Conservation (phyloP, 371 early-diverging fungal genomes). For the Syncephalastrum sp. region DNA sequence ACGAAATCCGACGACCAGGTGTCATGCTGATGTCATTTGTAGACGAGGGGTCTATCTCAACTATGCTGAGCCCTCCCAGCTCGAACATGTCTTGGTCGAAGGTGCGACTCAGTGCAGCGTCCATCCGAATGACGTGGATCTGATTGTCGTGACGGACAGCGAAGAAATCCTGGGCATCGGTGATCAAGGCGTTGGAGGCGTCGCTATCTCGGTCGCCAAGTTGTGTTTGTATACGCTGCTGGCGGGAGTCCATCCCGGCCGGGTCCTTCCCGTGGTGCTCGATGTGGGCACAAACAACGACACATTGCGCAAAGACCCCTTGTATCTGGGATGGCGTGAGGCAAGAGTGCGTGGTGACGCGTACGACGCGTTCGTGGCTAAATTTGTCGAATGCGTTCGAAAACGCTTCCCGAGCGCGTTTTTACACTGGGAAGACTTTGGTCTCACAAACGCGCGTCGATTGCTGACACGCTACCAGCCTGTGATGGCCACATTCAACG, state of each 20-base stretch:
- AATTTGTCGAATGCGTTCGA: conserved; percentile 19
- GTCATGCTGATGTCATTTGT: background rate
- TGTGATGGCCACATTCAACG: conserved; percentile 27
- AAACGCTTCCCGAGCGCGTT: conserved; percentile 14
- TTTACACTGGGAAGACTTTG: conserved; percentile 40
- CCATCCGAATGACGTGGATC: conserved; percentile 16
- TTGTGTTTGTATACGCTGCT: conserved; percentile 17
- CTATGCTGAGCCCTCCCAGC: conserved; percentile 11
- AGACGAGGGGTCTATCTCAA: conserved; percentile 21
- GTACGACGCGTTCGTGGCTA: conserved; percentile 32
- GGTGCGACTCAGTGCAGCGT: conserved; percentile 12
- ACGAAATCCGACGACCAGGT: background rate
- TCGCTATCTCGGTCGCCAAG: conserved; percentile 26
- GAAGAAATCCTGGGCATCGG: conserved; percentile 34
- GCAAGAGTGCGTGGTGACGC: conserved; percentile 22
- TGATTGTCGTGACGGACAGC: conserved; percentile 19
- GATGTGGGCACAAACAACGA: conserved; percentile 40
- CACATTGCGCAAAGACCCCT: conserved; percentile 25
- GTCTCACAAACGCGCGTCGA: conserved; percentile 19
- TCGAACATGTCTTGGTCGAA: conserved; percentile 20
- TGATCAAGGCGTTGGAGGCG: conserved; percentile 25
- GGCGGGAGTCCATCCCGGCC: conserved; percentile 28
- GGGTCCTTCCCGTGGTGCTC: conserved; percentile 32
- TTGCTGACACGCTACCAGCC: conserved; percentile 21
- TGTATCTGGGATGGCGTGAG: conserved; percentile 33